Percentiles rank a stretch among this genome's conserved stretches.
phyloP scores from a whole-genome alignment of 306 rosid genomes.

The Erythrophleum fordii region DNA sequence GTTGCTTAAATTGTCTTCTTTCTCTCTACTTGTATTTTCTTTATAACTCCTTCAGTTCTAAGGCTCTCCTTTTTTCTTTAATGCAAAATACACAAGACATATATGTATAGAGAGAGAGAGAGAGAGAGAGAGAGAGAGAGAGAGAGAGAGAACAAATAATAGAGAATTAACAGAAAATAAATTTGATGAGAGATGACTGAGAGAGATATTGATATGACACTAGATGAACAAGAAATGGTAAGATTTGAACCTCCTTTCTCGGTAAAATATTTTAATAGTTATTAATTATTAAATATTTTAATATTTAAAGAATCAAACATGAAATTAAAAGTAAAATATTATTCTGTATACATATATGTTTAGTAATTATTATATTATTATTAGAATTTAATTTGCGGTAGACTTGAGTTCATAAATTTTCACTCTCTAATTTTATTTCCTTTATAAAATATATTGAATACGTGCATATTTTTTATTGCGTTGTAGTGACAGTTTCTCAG shows the following conservation, averaged over 20 bases:
- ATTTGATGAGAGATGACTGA: not conserved
- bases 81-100: not conserved
- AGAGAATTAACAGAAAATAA: not conserved
- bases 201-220: conserved; percentile 32
- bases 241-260: not conserved
- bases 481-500: not conserved
- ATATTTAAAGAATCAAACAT: no score
- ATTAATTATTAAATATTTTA: no score
- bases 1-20: conserved; percentile 40
- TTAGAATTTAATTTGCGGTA: no score
- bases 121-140: conserved; percentile 14
- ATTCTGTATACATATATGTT: no score
- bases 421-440: no score
- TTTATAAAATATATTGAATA: no score
- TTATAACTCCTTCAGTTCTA: not conserved
- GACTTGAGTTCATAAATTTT: no score
- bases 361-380: no score
- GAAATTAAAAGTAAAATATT: no score
- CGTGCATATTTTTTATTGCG: no score
- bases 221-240: conserved; percentile 26
- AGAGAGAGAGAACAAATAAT: conserved; percentile 2
- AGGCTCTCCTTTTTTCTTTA: not conserved
- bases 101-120: not conserved
- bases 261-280: no score
- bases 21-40: conserved; percentile 19